These are phyloP conservation scores for Nothophoma quercina DNA, from an alignment of 2,329 filamentous ascomycete genomes.

Conservation along the genomic window DNA sequence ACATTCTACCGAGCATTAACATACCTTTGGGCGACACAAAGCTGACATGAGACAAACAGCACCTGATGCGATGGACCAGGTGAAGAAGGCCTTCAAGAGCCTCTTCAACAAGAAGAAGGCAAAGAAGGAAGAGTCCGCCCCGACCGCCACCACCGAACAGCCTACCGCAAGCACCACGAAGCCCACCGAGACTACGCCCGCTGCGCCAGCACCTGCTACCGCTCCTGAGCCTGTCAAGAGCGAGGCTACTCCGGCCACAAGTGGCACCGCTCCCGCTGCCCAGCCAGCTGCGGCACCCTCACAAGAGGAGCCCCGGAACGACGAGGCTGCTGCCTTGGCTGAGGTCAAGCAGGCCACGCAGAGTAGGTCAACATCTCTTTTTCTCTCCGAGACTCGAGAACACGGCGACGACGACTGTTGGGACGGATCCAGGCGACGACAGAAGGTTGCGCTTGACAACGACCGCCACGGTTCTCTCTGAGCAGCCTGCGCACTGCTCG, in stretches of 20 bases:
- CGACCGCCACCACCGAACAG: conserved; percentile 35
- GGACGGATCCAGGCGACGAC: conserved; percentile 33
- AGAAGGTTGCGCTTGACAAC: conserved; percentile 25
- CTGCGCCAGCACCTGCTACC: conserved; percentile 37
- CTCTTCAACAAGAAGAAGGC: conserved; percentile 47
- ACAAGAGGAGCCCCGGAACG: conserved; percentile 33
- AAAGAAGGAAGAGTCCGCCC: conserved; percentile 39
- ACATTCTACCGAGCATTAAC: background rate
- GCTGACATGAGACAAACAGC: conserved; percentile 29
- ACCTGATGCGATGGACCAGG: conserved; percentile 44
- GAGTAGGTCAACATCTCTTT: conserved; percentile 40
- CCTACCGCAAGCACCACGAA: conserved; percentile 34
- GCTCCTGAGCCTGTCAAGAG: conserved; percentile 29
- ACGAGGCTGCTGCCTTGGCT: conserved; percentile 38
- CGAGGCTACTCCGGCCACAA: conserved; percentile 11
- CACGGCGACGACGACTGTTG: conserved; percentile 21
- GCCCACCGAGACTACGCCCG: conserved; percentile 46
- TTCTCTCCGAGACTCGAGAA: conserved; percentile 4
- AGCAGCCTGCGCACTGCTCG: background rate
- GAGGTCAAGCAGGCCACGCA: conserved; percentile 46
- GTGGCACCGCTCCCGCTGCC: conserved; percentile 9
- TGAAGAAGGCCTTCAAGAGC: conserved; percentile 50
- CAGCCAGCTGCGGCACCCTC: conserved; percentile 24
- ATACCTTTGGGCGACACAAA: background rate
- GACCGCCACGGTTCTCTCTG: conserved; percentile 19